These are phyloP conservation scores for Colletotrichum liriopes DNA, from an alignment of 2,329 filamentous ascomycete species.

Conservation along the genomic window DNA sequence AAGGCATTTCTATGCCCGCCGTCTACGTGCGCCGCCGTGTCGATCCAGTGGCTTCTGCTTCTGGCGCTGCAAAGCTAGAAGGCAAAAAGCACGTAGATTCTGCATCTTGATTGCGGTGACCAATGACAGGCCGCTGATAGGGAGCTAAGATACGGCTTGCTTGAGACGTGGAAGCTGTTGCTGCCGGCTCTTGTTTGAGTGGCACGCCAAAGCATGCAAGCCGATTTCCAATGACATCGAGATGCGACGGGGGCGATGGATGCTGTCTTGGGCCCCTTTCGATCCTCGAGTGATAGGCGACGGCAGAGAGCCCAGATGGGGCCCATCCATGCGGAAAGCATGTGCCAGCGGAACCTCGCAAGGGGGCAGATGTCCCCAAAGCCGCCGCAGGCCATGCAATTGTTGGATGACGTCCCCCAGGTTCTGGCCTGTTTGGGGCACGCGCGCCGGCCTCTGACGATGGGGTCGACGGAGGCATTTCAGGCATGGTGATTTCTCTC, in stretches of 20 bases:
- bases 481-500: conserved; percentile 33
- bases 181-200: conserved; percentile 11
- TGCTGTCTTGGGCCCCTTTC: conserved; percentile 7
- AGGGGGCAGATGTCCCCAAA: conserved; percentile 20
- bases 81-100: not conserved
- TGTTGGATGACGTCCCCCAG: conserved; percentile 38
- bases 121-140: conserved; percentile 35
- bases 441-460: conserved; percentile 26
- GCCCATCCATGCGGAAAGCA: conserved; percentile 37
- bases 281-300: conserved; percentile 15
- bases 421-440: conserved; percentile 38
- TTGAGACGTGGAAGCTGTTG: conserved; percentile 6
- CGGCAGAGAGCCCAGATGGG: conserved; percentile 1
- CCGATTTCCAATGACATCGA: conserved; percentile 31
- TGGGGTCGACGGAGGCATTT: conserved; percentile 29
- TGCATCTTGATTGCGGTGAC: conserved; percentile 17
- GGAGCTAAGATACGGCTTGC: conserved; percentile 7
- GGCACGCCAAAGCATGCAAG: conserved; percentile 33
- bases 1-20: not conserved
- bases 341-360: conserved; percentile 31
- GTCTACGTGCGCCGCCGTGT: not conserved
- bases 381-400: conserved; percentile 27
- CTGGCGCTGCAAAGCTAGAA: not conserved
- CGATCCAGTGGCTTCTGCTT: conserved; percentile 6
- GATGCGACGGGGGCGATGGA: conserved; percentile 14